Evolutionary conservation across 2,329 filamentous ascomycete species (phyloP), one percentile per base, ranked within the genome.

Genomic region (Colletotrichum sp.): DNA sequence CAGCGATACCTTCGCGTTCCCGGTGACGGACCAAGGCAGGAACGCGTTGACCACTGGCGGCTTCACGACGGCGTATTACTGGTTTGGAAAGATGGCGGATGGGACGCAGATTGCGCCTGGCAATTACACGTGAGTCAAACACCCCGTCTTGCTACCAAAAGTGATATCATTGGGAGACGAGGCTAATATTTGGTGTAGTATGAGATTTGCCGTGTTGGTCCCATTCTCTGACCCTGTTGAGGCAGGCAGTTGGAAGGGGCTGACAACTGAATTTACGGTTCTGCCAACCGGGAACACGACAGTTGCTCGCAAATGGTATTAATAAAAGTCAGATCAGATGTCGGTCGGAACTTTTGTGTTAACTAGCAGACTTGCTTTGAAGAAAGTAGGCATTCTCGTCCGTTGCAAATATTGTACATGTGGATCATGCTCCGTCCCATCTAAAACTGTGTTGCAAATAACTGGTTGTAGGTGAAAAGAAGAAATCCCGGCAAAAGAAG

Each of bases 81-180:
- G 86, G 86, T 86, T 87, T 25, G 86, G 86, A 1, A 84, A 84
- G 71, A 80, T 87, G 22, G 83, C 85, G 10, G 85, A 87, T 68
- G 86, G 85, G 1, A 83, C 82, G 3, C 81, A 82, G 32, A 84
- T 87, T 58, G 77, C 79, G 6, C 83, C 85, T 4, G 86, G 86
- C 1, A 83, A 84, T 22, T 87, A 87, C 71, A 85, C 83, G 86
- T n/a, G n/a, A n/a, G n/a, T n/a, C n/a, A n/a, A n/a, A n/a, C n/a
- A n/a, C n/a, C n/a, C n/a, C n/a, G n/a, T n/a, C n/a, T n/a, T n/a
- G n/a, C n/a, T n/a, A n/a, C n/a, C n/a, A n/a, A n/a, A n/a, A n/a
- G n/a, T n/a, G n/a, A n/a, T 16, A 15, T 13, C n/a, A 22, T 22
- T 22, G 43, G 6, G 12, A 22, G 6, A 22, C 4, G 58, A 30